A percentile compares a stretch with the other conserved stretches of the same genome.
phyloP scores from a whole-genome alignment of 2,329 filamentous ascomycete genomes.

The Madurella mycetomatis region DNA sequence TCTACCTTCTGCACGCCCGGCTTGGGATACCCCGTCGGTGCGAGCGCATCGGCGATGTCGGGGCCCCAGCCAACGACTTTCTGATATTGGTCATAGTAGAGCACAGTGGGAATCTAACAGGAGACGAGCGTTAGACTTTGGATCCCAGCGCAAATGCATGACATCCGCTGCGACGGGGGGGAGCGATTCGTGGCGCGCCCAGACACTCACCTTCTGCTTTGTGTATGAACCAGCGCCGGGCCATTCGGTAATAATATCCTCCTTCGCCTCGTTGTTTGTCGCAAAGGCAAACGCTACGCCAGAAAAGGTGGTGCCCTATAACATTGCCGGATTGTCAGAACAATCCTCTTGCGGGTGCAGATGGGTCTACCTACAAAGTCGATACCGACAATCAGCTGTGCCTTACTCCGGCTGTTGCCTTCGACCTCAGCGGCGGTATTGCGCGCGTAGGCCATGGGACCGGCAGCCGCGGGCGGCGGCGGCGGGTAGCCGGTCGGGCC shows the following conservation, averaged over 20 bases:
- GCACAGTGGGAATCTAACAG: conserved; percentile 86
- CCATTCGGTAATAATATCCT: conserved; percentile 99
- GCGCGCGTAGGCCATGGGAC: conserved; percentile 39
- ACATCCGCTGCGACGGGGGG: too few relatives aligned
- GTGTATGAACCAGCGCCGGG: conserved; percentile 95
- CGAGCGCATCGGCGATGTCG: conserved; percentile 93
- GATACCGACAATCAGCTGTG: conserved; percentile 96
- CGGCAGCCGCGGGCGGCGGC: conserved; percentile 29
- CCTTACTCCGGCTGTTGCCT: conserved; percentile 83
- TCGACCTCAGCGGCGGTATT: conserved; percentile 68
- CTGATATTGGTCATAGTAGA: conserved; percentile 99
- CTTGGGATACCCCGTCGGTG: conserved; percentile 95
- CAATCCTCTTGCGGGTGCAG: too few relatives aligned
- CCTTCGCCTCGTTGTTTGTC: conserved; percentile 94
- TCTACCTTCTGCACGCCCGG: conserved; percentile 97
- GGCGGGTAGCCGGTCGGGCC: conserved; percentile 46
- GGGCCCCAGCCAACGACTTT: conserved; percentile 99
- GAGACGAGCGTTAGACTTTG: not conserved
- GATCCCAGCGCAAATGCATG: not conserved
- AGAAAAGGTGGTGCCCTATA: conserved; percentile 91
- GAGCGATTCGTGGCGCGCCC: not conserved
- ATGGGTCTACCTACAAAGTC: conserved; percentile 75
- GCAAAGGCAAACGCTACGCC: conserved; percentile 96
- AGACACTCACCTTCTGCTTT: conserved; percentile 79
- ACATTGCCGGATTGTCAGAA: conserved; percentile 23